These are phyloP conservation scores for Pleoardoris graminearum DNA, from an alignment of 2,329 filamentous ascomycete species.

Conservation along the genomic window DNA sequence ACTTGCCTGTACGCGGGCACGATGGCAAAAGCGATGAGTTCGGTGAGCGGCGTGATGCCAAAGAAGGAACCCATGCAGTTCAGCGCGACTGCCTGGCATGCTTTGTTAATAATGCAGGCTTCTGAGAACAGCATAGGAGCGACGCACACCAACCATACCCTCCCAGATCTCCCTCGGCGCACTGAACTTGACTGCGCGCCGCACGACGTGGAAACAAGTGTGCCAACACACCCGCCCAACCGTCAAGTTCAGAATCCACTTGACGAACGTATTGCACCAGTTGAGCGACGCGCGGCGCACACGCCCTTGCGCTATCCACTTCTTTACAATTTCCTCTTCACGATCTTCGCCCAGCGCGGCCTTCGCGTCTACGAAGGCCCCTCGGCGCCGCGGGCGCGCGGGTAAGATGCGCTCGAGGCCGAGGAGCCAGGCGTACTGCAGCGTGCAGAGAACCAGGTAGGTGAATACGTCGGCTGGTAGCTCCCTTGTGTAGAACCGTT, in stretches of 20 bases:
- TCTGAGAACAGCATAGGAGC: background rate
- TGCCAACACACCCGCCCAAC: slow-evolving; percentile 10
- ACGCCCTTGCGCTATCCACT: slow-evolving; percentile 21
- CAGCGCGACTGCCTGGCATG: too few relatives aligned
- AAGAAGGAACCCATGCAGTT: slow-evolving; percentile 6
- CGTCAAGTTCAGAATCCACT: slow-evolving; percentile 20
- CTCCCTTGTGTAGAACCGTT: slow-evolving; percentile 11
- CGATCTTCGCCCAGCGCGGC: slow-evolving; percentile 16
- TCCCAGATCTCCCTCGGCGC: slow-evolving; percentile 5
- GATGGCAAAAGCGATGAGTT: slow-evolving; percentile 13
- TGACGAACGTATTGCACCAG: slow-evolving; percentile 22
- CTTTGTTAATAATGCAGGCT: too few relatives aligned
- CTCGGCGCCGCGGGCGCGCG: slow-evolving; percentile 9
- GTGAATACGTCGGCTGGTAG: slow-evolving; percentile 12
- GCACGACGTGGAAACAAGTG: slow-evolving; percentile 6
- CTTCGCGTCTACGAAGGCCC: background rate
- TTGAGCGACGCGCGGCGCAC: slow-evolving; percentile 19
- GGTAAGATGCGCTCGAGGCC: slow-evolving; percentile 17
- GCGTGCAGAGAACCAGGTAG: background rate
- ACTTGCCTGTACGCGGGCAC: slow-evolving; percentile 20
- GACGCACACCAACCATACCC: slow-evolving; percentile 10
- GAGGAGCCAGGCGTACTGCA: slow-evolving; percentile 21
- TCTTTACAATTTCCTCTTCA: slow-evolving; percentile 23
- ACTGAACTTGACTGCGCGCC: slow-evolving; percentile 5
- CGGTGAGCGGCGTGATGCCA: slow-evolving; percentile 6